Evolutionary conservation across 306 rosid species (phyloP).

Genomic region (Psophocarpus tetragonolobus): DNA sequence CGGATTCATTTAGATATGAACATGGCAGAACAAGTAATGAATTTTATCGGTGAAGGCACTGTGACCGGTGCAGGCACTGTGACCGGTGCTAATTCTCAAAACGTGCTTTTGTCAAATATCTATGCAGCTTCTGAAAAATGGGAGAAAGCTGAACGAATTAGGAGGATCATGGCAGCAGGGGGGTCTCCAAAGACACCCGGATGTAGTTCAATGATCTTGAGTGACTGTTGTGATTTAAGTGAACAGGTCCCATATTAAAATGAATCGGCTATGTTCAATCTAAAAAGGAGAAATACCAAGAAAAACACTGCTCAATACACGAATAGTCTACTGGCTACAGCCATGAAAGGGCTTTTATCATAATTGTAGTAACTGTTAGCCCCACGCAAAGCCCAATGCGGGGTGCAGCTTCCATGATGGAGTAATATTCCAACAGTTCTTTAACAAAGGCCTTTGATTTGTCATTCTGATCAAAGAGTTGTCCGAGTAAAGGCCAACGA

Average conservation of each 20-base stretch:
- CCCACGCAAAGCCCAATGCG: not conserved
- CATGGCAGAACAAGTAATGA: slow-evolving; percentile 54
- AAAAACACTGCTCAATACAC: not conserved
- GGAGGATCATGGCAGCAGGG: slow-evolving; percentile 37
- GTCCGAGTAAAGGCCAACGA: not conserved
- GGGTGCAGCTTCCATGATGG: not conserved
- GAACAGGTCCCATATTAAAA: not conserved
- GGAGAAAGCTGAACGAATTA: slow-evolving; percentile 65
- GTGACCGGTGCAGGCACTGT: slow-evolving; percentile 12
- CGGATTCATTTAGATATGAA: slow-evolving; percentile 56
- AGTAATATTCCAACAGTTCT: not conserved
- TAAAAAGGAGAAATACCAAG: slow-evolving; percentile 6
- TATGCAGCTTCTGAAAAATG: slow-evolving; percentile 69
- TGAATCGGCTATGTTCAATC: not conserved
- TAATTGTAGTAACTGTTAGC: not conserved
- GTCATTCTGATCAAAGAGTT: slow-evolving; percentile 6
- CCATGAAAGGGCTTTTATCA: not conserved
- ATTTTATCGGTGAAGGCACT: slow-evolving; percentile 29
- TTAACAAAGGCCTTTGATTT: not conserved
- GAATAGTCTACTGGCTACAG: not conserved
- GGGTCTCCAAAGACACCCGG: slow-evolving; percentile 56
- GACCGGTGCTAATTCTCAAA: slow-evolving; percentile 35
- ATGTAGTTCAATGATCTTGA: slow-evolving; percentile 40
- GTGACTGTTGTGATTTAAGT: slow-evolving; percentile 12
- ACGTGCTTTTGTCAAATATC: slow-evolving; percentile 65